Evolutionary conservation across 495 filamentous ascomycete species (phyloP), one percentile per base, ranked within the genome.

Genomic region (Tetracladium marchalianum): DNA sequence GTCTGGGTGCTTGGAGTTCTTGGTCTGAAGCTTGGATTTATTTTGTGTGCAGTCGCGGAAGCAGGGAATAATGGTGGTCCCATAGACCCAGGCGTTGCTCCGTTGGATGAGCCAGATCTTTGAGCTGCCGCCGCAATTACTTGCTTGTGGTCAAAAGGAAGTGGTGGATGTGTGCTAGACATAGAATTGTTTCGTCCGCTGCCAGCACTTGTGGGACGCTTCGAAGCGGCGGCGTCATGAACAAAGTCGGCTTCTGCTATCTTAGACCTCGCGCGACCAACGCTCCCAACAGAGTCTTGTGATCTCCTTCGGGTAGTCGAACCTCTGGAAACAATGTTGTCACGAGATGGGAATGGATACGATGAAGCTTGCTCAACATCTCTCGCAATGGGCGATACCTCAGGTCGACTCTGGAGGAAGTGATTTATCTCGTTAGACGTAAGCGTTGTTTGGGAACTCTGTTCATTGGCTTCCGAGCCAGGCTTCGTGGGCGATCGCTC

Each of bases 1-100:
- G 7, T n/a, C 22, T 54, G 53, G 27, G 46, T 51, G 53, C 55
- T 73, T 31, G 90, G 89, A 2, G 90, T 95, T 35, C 78, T 75
- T 27, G 90, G 87, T 41, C 87, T 71, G 49, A 69, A 67, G 38
- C 56, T 61, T 13, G 60, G 59, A 34, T 52, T 51, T 44, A 4
- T 11, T 31, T 41, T 61, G 45, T 65, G 62, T 54, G 70, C 75
- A 57, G 83, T 84, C 3, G 83, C 84, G 49, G 87, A 94, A 40
- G 92, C 87, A 22, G 90, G 85, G 45, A 85, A 71, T 40, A 81
- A 56, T 7, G 92, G 90, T 35, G 92, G 92, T 0, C 87, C 92
- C 92, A 97, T 98, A 36, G 64, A 55, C 34, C 68, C 71, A 32
- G 67, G 64, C 64, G 60, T 4, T n/a, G 4, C n/a, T 22, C 46